phyloP scores from a whole-genome alignment of 169 alveolate genomes.

The Plasmodium yoelii region DNA sequence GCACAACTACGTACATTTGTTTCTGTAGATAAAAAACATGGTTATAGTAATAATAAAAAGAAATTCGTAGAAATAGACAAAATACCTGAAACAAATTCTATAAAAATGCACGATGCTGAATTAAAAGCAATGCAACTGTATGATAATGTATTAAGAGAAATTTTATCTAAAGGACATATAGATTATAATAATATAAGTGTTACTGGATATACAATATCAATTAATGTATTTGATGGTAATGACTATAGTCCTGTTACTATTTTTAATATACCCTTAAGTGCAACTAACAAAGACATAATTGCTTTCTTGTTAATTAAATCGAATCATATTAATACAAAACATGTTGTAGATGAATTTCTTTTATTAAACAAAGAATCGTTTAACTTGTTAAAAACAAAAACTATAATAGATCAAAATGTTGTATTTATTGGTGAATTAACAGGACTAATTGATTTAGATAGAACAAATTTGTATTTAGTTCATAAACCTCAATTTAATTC shows the following conservation, averaged over 20 bases:
- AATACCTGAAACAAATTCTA: conserved; percentile 27
- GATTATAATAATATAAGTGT: conserved; percentile 33
- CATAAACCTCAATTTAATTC: conserved; percentile 29
- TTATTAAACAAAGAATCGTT: conserved; percentile 42
- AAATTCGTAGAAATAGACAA: conserved; percentile 40
- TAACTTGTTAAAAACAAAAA: conserved; percentile 12
- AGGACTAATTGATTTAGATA: conserved; percentile 17
- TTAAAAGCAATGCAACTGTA: conserved; percentile 26
- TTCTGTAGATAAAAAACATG: not conserved
- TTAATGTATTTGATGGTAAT: conserved; percentile 55
- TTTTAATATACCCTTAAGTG: conserved; percentile 64
- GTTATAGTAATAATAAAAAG: not conserved
- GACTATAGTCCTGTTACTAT: conserved; percentile 18
- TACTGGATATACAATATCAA: conserved; percentile 38
- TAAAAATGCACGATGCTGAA: conserved; percentile 16
- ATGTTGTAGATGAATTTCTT: conserved; percentile 43
- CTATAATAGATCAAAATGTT: conserved; percentile 19
- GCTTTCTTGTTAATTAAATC: conserved; percentile 53
- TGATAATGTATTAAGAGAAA: conserved; percentile 59
- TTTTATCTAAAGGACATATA: conserved; percentile 30
- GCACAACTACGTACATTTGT: conserved; percentile 62
- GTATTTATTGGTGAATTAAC: conserved; percentile 36
- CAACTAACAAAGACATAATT: conserved; percentile 68
- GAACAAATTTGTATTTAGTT: conserved; percentile 42
- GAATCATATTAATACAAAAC: conserved; percentile 48